These are phyloP conservation scores for Talaromyces sp. DNA, from an alignment of 2,329 filamentous ascomycete genomes.

Conservation along the genomic window DNA sequence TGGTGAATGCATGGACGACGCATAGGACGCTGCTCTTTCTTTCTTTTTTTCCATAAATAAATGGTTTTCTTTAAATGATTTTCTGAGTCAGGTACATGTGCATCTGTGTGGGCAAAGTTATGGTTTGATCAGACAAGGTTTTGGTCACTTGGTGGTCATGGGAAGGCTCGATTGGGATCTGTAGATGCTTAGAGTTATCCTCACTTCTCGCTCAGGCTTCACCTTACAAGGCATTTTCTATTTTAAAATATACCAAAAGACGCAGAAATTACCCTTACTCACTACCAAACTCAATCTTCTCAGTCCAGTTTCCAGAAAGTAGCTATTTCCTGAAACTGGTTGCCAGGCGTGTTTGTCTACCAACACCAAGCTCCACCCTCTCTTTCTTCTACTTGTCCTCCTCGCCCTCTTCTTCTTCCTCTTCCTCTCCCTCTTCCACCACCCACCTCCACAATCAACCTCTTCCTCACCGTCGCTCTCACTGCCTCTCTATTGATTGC, in stretches of 20 bases:
- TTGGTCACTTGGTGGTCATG: background rate
- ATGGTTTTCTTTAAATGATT: background rate
- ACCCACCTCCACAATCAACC: background rate
- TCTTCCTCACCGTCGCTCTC: background rate
- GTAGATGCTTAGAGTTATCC: background rate
- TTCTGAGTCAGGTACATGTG: background rate
- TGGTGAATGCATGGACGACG: background rate
- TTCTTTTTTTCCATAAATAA: background rate
- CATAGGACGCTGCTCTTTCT: no score
- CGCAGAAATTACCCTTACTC: background rate
- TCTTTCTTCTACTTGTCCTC: background rate
- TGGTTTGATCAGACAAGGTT: background rate
- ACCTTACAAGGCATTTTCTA: background rate
- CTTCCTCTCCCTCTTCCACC: background rate
- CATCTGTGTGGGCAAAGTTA: background rate
- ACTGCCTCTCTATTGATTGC: background rate
- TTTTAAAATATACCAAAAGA: background rate
- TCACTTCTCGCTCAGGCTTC: background rate
- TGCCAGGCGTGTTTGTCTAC: background rate
- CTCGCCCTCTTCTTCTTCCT: background rate
- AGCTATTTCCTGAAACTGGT: background rate
- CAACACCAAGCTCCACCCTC: background rate
- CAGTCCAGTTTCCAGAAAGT: background rate
- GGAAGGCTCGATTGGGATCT: background rate
- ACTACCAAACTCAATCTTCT: no score